A percentile compares a stretch with the other conserved stretches of the same genome.
Conservation (phyloP, 805 yeast species). For the Metschnikowia aberdeeniae region DNA sequence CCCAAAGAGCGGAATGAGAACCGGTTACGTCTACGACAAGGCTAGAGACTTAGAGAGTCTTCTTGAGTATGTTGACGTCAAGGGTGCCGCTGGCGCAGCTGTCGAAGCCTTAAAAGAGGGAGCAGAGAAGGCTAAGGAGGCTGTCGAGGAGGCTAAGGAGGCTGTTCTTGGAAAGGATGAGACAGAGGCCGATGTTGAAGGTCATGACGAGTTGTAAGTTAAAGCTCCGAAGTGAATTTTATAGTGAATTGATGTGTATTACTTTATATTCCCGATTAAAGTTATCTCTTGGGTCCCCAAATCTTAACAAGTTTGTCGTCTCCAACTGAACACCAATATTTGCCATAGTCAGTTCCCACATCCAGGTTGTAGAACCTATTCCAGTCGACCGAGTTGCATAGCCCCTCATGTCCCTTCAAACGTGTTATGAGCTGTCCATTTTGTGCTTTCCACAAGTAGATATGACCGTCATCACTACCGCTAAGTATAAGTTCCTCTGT, state of each 20-base stretch:
- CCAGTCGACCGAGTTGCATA: constrained; percentile 81
- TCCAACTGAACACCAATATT: constrained; percentile 76
- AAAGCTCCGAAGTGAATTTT: background rate
- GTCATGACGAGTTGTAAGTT: constrained; percentile 38
- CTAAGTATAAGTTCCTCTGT: constrained; percentile 68
- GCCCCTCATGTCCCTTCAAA: constrained; percentile 58
- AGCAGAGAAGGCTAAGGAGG: constrained; percentile 17
- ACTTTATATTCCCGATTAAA: background rate
- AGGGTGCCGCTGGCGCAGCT: constrained; percentile 53
- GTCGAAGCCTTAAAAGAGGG: constrained; percentile 35
- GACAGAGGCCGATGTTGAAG: constrained; percentile 15
- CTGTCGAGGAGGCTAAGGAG: constrained; percentile 25
- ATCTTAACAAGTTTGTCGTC: constrained; percentile 72
- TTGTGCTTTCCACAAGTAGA: constrained; percentile 73
- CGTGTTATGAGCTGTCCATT: constrained; percentile 63
- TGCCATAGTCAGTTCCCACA: constrained; percentile 33
- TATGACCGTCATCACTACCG: constrained; percentile 78
- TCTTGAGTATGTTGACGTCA: constrained; percentile 63
- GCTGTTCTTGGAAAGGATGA: constrained; percentile 12
- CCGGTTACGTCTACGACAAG: constrained; percentile 61
- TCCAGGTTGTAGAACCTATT: constrained; percentile 28
- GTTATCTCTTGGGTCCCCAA: constrained; percentile 45
- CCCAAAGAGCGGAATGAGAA: constrained; percentile 40
- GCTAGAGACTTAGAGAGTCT: constrained; percentile 71
- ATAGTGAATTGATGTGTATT: background rate